These are phyloP conservation scores for Escovopsis sp. DNA, from an alignment of 2,329 filamentous ascomycete species.

Conservation along the genomic window DNA sequence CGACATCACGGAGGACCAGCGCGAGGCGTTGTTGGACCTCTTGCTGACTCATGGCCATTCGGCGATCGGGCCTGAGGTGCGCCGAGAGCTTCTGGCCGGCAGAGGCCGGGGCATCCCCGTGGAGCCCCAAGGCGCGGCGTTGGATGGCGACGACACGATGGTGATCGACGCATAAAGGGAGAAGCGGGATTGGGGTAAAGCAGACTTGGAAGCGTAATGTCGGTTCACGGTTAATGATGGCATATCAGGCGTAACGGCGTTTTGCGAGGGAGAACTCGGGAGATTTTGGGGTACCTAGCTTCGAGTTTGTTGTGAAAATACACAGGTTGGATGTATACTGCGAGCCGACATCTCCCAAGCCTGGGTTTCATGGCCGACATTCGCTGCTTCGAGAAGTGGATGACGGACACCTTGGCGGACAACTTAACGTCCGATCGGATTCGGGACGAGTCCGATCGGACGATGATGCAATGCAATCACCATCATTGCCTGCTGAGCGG, in stretches of 20 bases:
- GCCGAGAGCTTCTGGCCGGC: constrained; percentile 76
- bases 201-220: too few species aligned
- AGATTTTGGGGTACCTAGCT: constrained; percentile 1
- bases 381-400: too few species aligned
- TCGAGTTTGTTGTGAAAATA: too few species aligned
- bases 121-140: constrained; percentile 38
- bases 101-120: constrained; percentile 63
- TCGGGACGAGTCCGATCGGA: too few species aligned
- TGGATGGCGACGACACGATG: constrained; percentile 87
- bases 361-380: too few species aligned
- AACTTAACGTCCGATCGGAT: too few species aligned
- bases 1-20: constrained; percentile 89
- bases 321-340: not conserved
- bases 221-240: constrained; percentile 4
- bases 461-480: too few species aligned
- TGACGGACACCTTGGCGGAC: too few species aligned
- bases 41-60: constrained; percentile 73
- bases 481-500: too few species aligned
- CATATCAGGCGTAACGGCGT: constrained; percentile 11
- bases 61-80: constrained; percentile 79
- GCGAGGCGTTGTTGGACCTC: constrained; percentile 80
- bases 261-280: not conserved
- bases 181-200: not conserved
- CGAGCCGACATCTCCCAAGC: not conserved
- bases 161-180: constrained; percentile 39